phyloP scores from a whole-genome alignment of 768 basidiomycete species.

The Boletus eberwhitei region DNA sequence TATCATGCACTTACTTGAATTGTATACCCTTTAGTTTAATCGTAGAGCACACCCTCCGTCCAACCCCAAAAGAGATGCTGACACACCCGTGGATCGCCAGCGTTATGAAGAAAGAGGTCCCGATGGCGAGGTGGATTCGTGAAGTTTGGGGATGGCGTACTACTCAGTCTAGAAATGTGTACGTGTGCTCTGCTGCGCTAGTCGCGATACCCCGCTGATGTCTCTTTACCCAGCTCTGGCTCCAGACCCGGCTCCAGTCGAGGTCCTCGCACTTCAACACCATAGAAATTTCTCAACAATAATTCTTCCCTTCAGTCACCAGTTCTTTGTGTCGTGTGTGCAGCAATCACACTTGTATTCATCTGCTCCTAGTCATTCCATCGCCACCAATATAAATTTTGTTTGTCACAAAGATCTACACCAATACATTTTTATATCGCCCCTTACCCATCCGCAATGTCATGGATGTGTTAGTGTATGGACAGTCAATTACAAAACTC shows the following conservation, averaged over 20 bases:
- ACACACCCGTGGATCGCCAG: conserved; percentile 78
- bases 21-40: conserved; percentile 51
- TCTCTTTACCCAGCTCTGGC: conserved; percentile 11
- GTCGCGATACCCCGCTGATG: not conserved
- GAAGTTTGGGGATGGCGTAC: conserved; percentile 79
- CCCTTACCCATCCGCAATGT: conserved; percentile 8
- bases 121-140: conserved; percentile 87
- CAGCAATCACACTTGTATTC: conserved; percentile 21
- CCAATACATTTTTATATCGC: conserved; percentile 16
- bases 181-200: conserved; percentile 1
- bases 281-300: conserved; percentile 18
- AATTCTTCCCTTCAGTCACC: not conserved
- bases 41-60: conserved; percentile 64
- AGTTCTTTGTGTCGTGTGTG: conserved; percentile 14
- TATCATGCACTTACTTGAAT: not conserved
- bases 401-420: conserved; percentile 21
- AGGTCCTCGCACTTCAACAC: conserved; percentile 22
- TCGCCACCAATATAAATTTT: conserved; percentile 3
- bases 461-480: conserved; percentile 17
- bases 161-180: conserved; percentile 30
- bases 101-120: conserved; percentile 76
- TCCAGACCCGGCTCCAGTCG: conserved; percentile 32
- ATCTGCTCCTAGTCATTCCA: conserved; percentile 14
- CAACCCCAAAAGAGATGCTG: conserved; percentile 80
- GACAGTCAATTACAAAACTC: conserved; percentile 13